phyloP scores from a whole-genome alignment of 208 protist genomes.

The Leishmania gerbilli region DNA sequence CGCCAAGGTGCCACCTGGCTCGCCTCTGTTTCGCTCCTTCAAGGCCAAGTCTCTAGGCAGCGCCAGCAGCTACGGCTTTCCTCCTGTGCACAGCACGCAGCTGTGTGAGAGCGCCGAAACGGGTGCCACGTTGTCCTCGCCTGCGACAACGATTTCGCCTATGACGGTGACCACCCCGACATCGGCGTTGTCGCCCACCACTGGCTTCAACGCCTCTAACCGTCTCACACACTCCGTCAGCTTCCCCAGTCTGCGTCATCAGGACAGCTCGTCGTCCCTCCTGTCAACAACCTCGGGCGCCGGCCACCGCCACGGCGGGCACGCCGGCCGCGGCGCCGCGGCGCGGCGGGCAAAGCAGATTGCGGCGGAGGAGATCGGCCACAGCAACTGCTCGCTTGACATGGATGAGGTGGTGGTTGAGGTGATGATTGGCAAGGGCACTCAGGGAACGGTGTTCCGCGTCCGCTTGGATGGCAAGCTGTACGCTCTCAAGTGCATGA shows the following conservation, averaged over 20 bases:
- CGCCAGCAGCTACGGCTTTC: not conserved
- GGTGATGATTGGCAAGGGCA: slow-evolving; percentile 68
- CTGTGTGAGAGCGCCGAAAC: not conserved
- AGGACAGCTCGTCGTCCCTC: slow-evolving; percentile 36
- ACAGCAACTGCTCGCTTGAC: slow-evolving; percentile 71
- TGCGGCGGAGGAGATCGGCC: slow-evolving; percentile 64
- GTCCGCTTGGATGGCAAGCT: slow-evolving; percentile 72
- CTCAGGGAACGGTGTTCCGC: slow-evolving; percentile 82
- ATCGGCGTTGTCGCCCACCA: slow-evolving; percentile 7
- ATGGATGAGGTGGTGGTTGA: slow-evolving; percentile 72
- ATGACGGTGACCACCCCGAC: slow-evolving; percentile 2
- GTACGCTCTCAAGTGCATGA: slow-evolving; percentile 87
- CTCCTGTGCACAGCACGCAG: not conserved
- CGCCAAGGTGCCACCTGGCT: slow-evolving; percentile 14
- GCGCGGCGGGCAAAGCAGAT: slow-evolving; percentile 35
- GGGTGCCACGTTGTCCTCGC: not conserved
- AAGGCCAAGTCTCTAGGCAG: slow-evolving; percentile 11
- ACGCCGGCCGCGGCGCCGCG: slow-evolving; percentile 11
- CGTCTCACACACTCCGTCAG: slow-evolving; percentile 6
- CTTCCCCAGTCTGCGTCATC: slow-evolving; percentile 21
- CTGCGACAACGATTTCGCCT: not conserved
- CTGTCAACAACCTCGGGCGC: slow-evolving; percentile 24
- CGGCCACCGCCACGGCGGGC: slow-evolving; percentile 6
- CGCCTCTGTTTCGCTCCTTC: slow-evolving; percentile 30
- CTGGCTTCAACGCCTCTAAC: slow-evolving; percentile 7